phyloP scores from a whole-genome alignment of 23 red algal genomes.

The Pyropia yezoensis region DNA sequence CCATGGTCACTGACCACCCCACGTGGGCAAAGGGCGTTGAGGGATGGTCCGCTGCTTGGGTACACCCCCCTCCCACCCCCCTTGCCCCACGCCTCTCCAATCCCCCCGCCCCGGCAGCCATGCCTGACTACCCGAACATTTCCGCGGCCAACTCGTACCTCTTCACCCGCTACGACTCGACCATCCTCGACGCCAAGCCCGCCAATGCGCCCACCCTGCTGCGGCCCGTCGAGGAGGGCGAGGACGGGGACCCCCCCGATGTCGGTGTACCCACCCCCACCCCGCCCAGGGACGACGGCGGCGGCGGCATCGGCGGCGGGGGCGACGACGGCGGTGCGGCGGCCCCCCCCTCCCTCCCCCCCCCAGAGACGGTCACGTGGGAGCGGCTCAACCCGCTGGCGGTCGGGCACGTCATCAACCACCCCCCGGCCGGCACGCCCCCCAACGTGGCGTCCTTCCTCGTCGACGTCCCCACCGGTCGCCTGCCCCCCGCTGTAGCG shows the following conservation, averaged over 20 bases:
- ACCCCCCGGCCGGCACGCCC: slow-evolving; percentile 21
- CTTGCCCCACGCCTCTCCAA: too few relatives aligned
- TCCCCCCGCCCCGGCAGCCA: too few relatives aligned
- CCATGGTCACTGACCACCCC: too few relatives aligned
- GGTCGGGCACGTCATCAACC: slow-evolving; percentile 60
- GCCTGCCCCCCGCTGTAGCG: slow-evolving; percentile 10
- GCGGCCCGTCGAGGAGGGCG: too few relatives aligned
- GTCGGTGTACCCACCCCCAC: too few relatives aligned
- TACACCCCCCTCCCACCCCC: too few relatives aligned
- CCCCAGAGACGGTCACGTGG: slow-evolving; percentile 2
- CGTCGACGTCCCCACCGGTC: slow-evolving; percentile 20
- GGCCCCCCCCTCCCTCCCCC: background rate
- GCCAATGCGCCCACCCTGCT: background rate
- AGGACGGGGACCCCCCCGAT: too few relatives aligned
- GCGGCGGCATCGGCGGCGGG: background rate
- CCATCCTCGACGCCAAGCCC: slow-evolving; percentile 10
- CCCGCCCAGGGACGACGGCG: background rate
- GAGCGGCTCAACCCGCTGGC: slow-evolving; percentile 64
- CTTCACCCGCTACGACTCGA: background rate
- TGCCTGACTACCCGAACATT: too few relatives aligned
- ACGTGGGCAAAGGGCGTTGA: too few relatives aligned
- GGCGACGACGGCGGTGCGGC: slow-evolving; percentile 2
- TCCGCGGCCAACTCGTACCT: slow-evolving; percentile 3
- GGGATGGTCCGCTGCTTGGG: too few relatives aligned
- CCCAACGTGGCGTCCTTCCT: slow-evolving; percentile 42